Evolutionary conservation across 148 eudicot genomes (phyloP), one percentile per base, ranked within the genome.

Genomic region (Vaccinium myrtillus): DNA sequence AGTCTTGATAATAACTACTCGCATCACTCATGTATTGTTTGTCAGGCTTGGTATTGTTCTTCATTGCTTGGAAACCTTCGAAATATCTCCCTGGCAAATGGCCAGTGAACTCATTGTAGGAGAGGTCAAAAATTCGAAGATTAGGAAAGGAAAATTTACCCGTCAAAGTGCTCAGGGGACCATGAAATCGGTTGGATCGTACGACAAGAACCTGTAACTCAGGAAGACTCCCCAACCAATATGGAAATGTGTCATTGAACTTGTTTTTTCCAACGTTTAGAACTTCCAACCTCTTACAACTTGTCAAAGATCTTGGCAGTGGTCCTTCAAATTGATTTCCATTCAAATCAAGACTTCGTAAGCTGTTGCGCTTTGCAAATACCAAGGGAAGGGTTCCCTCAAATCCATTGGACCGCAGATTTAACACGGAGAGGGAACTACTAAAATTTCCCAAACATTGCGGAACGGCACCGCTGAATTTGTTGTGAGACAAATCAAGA

Each of bases 371-470:
- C 2, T 81, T 61, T 56, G 56, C 53, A 39, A 81, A 81, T 50
- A 76, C 43, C 27, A 25, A 8, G 9, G 77, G 77, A 27, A 81
- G 69, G 46, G 76, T n/a, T 2, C 83, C 83, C 8, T 67, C 5
- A 3, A 69, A 48, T 2, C n/a, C 3, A 43, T 81, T 81, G 59
- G 12, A 48, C 1, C 48, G n/a, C 63, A 58, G 0, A 58, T 58
- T 18, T 5, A 58, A 14, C 18, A 58, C n/a, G 0, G 67, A 61
- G 7, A 75, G 78, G 6, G 2, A 3, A 75, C 9, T 46, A 10
- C 50, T 75, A 23, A 36, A 83, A 55, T 80, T 71, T 74, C 5
- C 50, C 77, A 77, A 78, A 55, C 77, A 75, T 83, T 13, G 2
- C 8, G 87, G 87, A 55, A 88, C 63, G 2, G 4, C 23, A 12